Percentiles rank a stretch among this genome's conserved stretches.
Evolutionary conservation across 2,329 filamentous ascomycete species (phyloP).

Genomic region (Metarhizium guizhouense): DNA sequence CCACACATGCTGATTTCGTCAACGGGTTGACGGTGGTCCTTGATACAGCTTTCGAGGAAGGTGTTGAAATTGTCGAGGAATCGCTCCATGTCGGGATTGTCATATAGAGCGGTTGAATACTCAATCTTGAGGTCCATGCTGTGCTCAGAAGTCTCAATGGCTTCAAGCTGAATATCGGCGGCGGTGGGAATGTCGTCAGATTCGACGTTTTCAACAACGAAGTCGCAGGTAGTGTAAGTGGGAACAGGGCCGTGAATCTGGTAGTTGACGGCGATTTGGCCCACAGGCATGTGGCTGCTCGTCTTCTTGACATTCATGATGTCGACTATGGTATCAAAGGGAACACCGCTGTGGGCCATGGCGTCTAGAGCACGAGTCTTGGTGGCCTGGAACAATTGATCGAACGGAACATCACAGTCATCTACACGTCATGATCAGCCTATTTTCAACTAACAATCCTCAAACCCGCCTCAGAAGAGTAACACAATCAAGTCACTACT

Average conservation of each 20-base stretch:
- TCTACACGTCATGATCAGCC: slow-evolving; percentile 2
- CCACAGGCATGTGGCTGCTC: slow-evolving; percentile 14
- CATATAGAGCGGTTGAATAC: slow-evolving; percentile 14
- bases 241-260: slow-evolving; percentile 16
- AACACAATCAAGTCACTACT: too few species aligned
- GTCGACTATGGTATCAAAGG: slow-evolving; percentile 17
- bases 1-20: slow-evolving; percentile 15
- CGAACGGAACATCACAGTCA: slow-evolving; percentile 14
- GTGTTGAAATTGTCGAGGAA: slow-evolving; percentile 18
- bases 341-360: slow-evolving; percentile 14
- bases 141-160: slow-evolving; percentile 14
- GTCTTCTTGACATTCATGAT: slow-evolving; percentile 13
- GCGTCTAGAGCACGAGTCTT: slow-evolving; percentile 13
- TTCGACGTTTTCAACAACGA: slow-evolving; percentile 12
- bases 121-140: slow-evolving; percentile 15
- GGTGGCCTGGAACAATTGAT: slow-evolving; percentile 14
- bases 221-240: slow-evolving; percentile 13
- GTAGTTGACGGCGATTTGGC: slow-evolving; percentile 17
- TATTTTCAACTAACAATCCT: too few species aligned
- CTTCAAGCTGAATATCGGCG: slow-evolving; percentile 16
- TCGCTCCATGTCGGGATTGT: slow-evolving; percentile 14
- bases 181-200: slow-evolving; percentile 16
- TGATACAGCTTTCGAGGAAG: slow-evolving; percentile 16
- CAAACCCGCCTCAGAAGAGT: too few species aligned
- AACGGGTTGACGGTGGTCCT: slow-evolving; percentile 17